Percentiles rank a stretch among this genome's conserved stretches.
phyloP scores from a whole-genome alignment of 352 stramenopile genomes.

The Phytophthora pisi region DNA sequence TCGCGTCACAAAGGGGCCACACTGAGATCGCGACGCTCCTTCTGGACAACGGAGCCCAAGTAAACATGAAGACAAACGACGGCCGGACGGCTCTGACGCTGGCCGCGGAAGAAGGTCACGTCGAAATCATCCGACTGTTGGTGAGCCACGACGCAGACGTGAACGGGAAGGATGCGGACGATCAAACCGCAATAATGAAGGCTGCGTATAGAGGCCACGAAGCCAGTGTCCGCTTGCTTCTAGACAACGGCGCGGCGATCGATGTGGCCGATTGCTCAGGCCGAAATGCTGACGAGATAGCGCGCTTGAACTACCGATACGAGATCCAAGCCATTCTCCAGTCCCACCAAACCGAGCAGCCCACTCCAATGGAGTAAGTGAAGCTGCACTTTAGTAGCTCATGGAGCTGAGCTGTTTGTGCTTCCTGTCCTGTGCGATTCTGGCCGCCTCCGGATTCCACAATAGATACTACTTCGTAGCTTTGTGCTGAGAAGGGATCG shows the following conservation, averaged over 20 bases:
- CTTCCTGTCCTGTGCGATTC: too few species aligned
- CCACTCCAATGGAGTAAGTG: too few species aligned
- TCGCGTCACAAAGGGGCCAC: constrained; percentile 8
- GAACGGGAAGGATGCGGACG: constrained; percentile 2
- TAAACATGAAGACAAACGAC: not conserved
- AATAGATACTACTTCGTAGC: too few species aligned
- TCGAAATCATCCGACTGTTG: constrained; percentile 14
- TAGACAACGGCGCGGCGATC: constrained; percentile 6
- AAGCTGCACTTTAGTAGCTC: too few species aligned
- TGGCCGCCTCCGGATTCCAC: too few species aligned
- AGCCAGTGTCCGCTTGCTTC: constrained; percentile 15
- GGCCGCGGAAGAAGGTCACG: constrained; percentile 9
- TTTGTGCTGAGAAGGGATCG: too few species aligned
- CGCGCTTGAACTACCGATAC: constrained; percentile 12
- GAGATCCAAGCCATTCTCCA: not conserved
- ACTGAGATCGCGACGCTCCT: constrained; percentile 17
- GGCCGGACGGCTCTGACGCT: constrained; percentile 7
- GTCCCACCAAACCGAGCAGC: not conserved
- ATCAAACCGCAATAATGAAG: constrained; percentile 14
- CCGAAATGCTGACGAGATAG: constrained; percentile 12
- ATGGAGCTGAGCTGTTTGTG: too few species aligned
- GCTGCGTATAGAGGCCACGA: constrained; percentile 14
- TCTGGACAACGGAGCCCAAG: constrained; percentile 3
- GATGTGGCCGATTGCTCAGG: not conserved
- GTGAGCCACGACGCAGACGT: constrained; percentile 10